Evolutionary conservation across 441 rosid genomes (phyloP).

Genomic region (Viola pubescens): DNA sequence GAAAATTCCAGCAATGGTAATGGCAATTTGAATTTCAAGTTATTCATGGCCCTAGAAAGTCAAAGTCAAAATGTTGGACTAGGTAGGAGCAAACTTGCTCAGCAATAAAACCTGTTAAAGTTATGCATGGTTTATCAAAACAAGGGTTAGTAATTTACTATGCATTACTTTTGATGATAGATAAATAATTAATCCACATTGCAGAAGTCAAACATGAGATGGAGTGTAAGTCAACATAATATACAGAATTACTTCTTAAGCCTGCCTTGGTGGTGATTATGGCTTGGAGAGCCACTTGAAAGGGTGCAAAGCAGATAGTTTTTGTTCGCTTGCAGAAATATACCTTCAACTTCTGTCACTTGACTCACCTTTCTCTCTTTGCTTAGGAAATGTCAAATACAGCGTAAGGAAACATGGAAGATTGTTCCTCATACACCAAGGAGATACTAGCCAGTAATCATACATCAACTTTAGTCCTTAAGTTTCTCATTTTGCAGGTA

Average conservation of each 20-base stretch:
- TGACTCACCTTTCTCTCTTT: not conserved
- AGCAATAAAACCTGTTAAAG: not conserved
- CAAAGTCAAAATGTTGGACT: not conserved
- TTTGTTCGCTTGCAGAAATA: not conserved
- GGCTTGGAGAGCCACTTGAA: not conserved
- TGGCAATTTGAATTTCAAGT: not conserved
- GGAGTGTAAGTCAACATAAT: not conserved
- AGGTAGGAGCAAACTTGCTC: not conserved
- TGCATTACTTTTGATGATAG: not conserved
- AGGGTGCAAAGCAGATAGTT: not conserved
- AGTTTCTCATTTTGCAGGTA: slow-evolving; percentile 73
- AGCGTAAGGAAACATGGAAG: not conserved
- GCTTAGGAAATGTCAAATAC: slow-evolving; percentile 1
- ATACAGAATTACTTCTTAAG: too few species aligned
- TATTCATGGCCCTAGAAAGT: not conserved
- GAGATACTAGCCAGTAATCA: slow-evolving; percentile 5
- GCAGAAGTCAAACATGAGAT: not conserved
- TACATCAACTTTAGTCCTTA: slow-evolving; percentile 41
- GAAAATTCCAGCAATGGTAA: not conserved
- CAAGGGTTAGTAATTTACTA: not conserved
- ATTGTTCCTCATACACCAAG: slow-evolving; percentile 15
- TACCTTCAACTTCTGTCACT: not conserved
- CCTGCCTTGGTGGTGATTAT: too few species aligned
- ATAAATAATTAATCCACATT: not conserved
- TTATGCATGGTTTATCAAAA: not conserved